Evolutionary conservation across 2,329 filamentous ascomycete species (phyloP), one percentile per base, ranked within the genome.

Genomic region (Berkeleyomyces rouxiae): DNA sequence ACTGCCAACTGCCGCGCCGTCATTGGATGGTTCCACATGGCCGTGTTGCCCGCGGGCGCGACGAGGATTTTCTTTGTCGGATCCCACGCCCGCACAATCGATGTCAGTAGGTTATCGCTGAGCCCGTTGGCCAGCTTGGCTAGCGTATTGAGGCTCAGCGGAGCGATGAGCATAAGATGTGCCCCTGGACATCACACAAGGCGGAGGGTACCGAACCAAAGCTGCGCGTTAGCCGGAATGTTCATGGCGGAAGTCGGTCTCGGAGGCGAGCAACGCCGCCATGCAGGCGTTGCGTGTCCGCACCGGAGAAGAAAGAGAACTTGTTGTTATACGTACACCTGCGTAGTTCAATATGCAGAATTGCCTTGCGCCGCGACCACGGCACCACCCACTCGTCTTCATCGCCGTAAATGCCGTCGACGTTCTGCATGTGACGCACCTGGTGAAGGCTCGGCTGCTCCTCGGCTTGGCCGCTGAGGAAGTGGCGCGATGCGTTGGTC

Each of bases 271-370:
- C 23, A 23, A 23, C 23, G 23, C 23, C 23, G 23, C 23, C 23
- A 23, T 23, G 23, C 23, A 23, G 23, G 23, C 23, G 23, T 4
- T 11, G 42, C 42, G 11, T 9, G 6, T 6, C 10, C 42, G 23
- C 6, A 11, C 42, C 9, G 9, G 43, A 1, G 11, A 46, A n/a
- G 23, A 23, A 23, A 23, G 23, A 23, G 23, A 23, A 23, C 23
- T 16, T 33, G 11, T 55, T 31, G 49, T 23, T 11, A 4, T n/a
- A 64, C 63, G 61, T 57, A 64, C 77, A 81, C 42, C 87, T 79
- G 39, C 91, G 78, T 62, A 96, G 75, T 72, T 95, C 89, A 68
- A 99, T 97, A 70, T 99, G 93, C 63, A 97, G 74, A 57, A 99
- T 95, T 2, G 79, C 78, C n/a, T 82, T 82, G 3, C 87, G 88